Evolutionary conservation across 768 basidiomycete species (phyloP).

Genomic region (Tricholoma hemisulphureum): DNA sequence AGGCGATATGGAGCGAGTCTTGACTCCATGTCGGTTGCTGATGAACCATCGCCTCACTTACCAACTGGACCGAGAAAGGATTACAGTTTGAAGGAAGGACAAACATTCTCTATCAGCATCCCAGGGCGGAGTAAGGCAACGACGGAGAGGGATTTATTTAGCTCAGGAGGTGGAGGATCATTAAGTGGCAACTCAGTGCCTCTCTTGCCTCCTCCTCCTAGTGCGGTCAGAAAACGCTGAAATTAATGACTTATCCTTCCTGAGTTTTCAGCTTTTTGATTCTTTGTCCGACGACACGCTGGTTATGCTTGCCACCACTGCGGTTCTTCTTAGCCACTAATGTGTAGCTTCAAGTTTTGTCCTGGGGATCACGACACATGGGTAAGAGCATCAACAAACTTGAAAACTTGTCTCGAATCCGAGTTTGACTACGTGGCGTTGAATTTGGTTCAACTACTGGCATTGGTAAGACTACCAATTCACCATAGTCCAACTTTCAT

Average conservation of each 20-base stretch:
- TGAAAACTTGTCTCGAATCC: too few relatives aligned
- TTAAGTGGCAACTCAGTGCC: conserved; percentile 49
- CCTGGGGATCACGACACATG: too few relatives aligned
- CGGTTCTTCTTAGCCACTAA: too few relatives aligned
- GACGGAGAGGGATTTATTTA: conserved; percentile 38
- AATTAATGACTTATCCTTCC: neutral
- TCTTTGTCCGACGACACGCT: too few relatives aligned
- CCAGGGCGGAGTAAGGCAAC: conserved; percentile 66
- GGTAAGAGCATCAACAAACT: too few relatives aligned
- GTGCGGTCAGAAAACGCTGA: conserved; percentile 48
- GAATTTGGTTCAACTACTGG: too few relatives aligned
- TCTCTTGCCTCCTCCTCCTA: conserved; percentile 82
- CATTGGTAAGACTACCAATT: too few relatives aligned
- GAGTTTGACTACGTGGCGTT: too few relatives aligned
- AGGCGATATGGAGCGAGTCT: conserved; percentile 67
- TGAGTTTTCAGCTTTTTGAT: neutral
- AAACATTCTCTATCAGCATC: conserved; percentile 89
- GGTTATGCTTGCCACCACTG: too few relatives aligned
- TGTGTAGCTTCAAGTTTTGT: too few relatives aligned
- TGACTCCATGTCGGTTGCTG: conserved; percentile 46
- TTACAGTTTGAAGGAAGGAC: conserved; percentile 90
- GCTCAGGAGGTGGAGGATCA: conserved; percentile 27
- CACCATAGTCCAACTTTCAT: too few relatives aligned
- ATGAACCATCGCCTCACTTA: conserved; percentile 61
- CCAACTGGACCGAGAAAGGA: conserved; percentile 87